Base-by-base conservation (phyloP, 768 basidiomycete genomes). In the Naganishia randhawae region DNA sequence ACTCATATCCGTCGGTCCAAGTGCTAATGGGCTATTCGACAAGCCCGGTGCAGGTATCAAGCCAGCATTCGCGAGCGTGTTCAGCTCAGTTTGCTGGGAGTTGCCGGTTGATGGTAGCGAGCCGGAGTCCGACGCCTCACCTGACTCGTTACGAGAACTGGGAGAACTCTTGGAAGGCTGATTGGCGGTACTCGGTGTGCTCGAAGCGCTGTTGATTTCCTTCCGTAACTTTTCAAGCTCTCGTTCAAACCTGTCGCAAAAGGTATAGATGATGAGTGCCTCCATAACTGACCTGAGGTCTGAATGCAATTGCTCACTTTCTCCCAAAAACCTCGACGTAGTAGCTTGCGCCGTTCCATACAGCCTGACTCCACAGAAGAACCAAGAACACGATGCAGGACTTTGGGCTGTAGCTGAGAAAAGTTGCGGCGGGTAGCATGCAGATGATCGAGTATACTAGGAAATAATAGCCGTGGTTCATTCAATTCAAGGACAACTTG, bases 311-410 rank as follows among this genome's bases (percentile, higher is more conserved):
- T 14, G 85, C 91, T 73, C 71, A 94, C 93, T 96, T 95, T 81
- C 93, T 86, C 32, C 93, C 93, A 76, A 95, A 96, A 22, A 96
- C 93, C 66, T 96, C 93, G 64, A 96, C 93, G 78, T 96, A 96
- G 83, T 88, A 96, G 17, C 66, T 70, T 16, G 77, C 92, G 11
- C 94, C 94, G 76, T 97, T 98, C 93, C 93, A 98, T 0, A 50
- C 92, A 68, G 89, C 89, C 51, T 92, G 90, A 17, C 85, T 82
- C 74, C 97, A 91, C 50, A 97, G 89, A 71, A 85, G 71, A 42
- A 94, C 81, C 27, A 97, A 80, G 81, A 92, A 96, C 1, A 84
- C 78, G 19, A 85, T 86, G 72, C 90, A 92, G 86, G 88, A 90
- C 66, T 84, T 82, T 3, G 89, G 81, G 73, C 87, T 90, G 74